Evolutionary conservation across 2,329 filamentous ascomycete genomes (phyloP).

Genomic region (Colletotrichum paranaense): DNA sequence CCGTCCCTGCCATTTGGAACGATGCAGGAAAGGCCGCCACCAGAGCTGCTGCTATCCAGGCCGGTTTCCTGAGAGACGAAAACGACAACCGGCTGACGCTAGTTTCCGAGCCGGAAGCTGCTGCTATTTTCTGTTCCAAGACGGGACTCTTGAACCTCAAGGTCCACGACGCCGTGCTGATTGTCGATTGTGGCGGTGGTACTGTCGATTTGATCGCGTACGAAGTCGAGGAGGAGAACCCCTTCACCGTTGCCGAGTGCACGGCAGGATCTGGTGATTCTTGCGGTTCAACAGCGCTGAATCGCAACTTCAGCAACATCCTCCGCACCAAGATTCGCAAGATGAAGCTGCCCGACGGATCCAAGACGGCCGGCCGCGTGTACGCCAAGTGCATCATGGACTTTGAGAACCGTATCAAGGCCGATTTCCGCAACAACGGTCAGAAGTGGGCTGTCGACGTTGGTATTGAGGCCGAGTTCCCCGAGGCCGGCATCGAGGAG

Average conservation of each 20-base stretch:
- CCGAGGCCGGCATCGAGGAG: conserved; percentile 97
- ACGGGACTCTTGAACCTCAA: conserved; percentile 95
- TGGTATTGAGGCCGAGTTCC: conserved; percentile 97
- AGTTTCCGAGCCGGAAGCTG: conserved; percentile 96
- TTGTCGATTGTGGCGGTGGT: conserved; percentile 97
- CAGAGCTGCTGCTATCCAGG: conserved; percentile 94
- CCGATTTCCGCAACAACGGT: conserved; percentile 98
- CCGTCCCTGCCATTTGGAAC: conserved; percentile 99
- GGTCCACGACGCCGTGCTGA: conserved; percentile 97
- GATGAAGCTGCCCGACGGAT: conserved; percentile 98
- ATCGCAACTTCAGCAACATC: conserved; percentile 98
- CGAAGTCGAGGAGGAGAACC: conserved; percentile 97
- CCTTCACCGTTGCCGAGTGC: conserved; percentile 96
- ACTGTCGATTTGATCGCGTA: conserved; percentile 99
- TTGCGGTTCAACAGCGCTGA: conserved; percentile 96
- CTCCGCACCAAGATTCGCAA: conserved; percentile 97
- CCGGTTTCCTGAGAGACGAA: conserved; percentile 95
- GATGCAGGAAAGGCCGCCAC: conserved; percentile 98
- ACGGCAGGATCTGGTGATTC: conserved; percentile 97
- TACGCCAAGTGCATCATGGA: conserved; percentile 99
- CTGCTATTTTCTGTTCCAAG: conserved; percentile 97
- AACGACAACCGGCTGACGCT: conserved; percentile 97
- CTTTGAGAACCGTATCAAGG: conserved; percentile 99
- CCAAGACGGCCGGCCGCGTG: conserved; percentile 96
- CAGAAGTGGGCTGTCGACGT: conserved; percentile 99